Evolutionary conservation across 495 filamentous ascomycete genomes (phyloP), one percentile per base, ranked within the genome.

Genomic region (Tuber magnatum): DNA sequence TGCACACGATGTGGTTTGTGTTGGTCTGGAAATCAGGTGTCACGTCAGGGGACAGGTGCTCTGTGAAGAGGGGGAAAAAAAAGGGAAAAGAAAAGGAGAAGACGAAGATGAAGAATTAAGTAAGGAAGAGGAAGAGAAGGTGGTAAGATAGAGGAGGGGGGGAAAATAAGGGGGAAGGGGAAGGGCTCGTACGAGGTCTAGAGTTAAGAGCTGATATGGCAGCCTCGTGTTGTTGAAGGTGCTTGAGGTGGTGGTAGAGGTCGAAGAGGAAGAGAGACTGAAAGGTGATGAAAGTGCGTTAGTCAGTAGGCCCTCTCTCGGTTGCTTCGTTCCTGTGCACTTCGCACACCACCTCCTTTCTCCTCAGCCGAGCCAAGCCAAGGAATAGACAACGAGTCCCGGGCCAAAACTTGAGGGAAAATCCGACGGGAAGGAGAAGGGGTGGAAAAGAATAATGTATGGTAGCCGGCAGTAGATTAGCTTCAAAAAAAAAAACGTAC

Each of bases 281-380:
- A 9, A 18, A 65, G 56, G 56, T 35, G 56, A 65, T 65, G 56
- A 35, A 65, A 35, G 56, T 35, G 28, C 0, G 56, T 65, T 65
- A 65, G 74, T 76, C 78, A 79, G 81, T 74, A 61, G 65, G 72
- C 73, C 41, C 65, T 74, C 74, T 73, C 73, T 82, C 81, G 73
- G 76, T 71, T 74, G 76, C 73, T 71, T 80, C 74, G 65, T 83
- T 79, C 71, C 79, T 75, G 46, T 79, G 81, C 70, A 78, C 56
- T 46, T 73, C 74, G 70, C 81, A 83, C 81, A 76, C 73, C 82
- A 73, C 80, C 78, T 76, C 79, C 79, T 76, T 78, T 82, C 78
- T 74, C 75, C 77, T 75, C 75, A 79, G 75, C 81, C 79, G 80
- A 80, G 80, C 78, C 79, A 77, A 81, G 71, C 72, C 75, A 77